Evolutionary conservation across 768 basidiomycete species (phyloP).

Genomic region (Tricholoma terreum): DNA sequence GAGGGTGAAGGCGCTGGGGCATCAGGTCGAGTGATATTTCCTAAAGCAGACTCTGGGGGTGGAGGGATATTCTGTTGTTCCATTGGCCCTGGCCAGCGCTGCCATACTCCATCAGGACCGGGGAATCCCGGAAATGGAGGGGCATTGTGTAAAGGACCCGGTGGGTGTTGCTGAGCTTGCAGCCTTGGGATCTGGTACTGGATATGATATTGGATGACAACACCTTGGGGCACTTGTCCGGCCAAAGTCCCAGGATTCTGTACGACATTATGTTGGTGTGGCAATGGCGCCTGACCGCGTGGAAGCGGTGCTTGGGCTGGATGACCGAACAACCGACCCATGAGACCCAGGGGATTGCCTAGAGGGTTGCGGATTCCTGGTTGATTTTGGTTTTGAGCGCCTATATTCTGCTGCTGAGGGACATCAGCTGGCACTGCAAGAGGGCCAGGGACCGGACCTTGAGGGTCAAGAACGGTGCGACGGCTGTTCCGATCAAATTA

Average conservation of each 20-base stretch:
- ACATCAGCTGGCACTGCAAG: constrained; percentile 22
- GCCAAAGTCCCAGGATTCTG: constrained; percentile 33
- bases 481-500: constrained; percentile 46
- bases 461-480: constrained; percentile 67
- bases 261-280: constrained; percentile 19
- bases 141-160: constrained; percentile 36
- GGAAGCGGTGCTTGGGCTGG: constrained; percentile 41
- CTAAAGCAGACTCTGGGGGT: constrained; percentile 1
- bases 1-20: not conserved
- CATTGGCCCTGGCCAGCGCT: constrained; percentile 51
- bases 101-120: constrained; percentile 65
- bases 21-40: not conserved
- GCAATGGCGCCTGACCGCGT: constrained; percentile 30
- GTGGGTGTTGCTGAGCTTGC: constrained; percentile 23
- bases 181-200: constrained; percentile 49
- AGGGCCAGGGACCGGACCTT: constrained; percentile 31
- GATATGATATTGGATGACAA: constrained; percentile 64
- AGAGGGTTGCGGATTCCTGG: constrained; percentile 41
- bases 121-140: constrained; percentile 62
- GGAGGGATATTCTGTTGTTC: constrained; percentile 12
- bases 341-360: constrained; percentile 49
- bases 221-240: constrained; percentile 40
- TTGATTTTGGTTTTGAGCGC: constrained; percentile 32
- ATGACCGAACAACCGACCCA: constrained; percentile 57
- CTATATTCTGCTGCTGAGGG: constrained; percentile 30